Evolutionary conservation across 2,329 filamentous ascomycete species (phyloP).

Genomic region (Trichoderma koningii): DNA sequence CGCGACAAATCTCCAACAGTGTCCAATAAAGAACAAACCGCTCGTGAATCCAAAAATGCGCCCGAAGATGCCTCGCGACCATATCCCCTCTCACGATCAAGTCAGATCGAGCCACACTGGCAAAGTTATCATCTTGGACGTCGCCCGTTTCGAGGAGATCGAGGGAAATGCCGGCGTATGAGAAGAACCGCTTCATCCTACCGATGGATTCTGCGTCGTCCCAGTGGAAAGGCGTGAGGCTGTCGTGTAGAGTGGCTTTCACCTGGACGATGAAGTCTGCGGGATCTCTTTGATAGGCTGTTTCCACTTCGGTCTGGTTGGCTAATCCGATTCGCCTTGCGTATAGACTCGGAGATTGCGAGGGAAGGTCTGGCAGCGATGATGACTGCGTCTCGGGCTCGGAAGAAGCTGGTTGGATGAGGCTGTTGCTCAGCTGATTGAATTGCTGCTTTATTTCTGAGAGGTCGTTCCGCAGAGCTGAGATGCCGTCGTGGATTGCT

Average conservation of each 20-base stretch:
- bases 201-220: neutral
- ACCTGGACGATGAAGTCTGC: neutral
- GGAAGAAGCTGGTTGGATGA: neutral
- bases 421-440: neutral
- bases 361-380: neutral
- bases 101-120: neutral
- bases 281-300: neutral
- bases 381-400: neutral
- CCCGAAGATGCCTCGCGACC: neutral
- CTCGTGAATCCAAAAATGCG: neutral
- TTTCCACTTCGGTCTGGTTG: neutral
- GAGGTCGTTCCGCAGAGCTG: neutral
- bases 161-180: no score
- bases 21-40: neutral
- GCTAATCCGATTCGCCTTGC: neutral
- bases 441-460: neutral
- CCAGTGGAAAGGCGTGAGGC: neutral
- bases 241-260: neutral
- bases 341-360: neutral
- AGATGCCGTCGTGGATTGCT: neutral
- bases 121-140: neutral
- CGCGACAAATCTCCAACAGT: neutral
- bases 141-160: no score
- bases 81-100: neutral
- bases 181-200: no score